phyloP scores from a whole-genome alignment of 495 filamentous ascomycete genomes.

The Eremomyces bilateralis region DNA sequence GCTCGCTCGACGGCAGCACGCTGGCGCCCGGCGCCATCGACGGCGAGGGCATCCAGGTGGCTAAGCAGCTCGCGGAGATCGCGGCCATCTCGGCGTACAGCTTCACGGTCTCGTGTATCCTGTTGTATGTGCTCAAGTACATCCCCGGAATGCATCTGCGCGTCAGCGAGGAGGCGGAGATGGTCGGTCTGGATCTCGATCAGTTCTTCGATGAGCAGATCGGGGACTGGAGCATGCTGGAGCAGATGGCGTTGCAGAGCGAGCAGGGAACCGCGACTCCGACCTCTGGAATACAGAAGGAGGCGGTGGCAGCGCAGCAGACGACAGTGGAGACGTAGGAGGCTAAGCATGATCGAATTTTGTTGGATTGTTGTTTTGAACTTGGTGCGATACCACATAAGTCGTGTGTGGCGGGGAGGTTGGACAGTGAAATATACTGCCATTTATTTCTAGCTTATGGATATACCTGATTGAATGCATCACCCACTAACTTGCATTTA shows the following conservation, averaged over 20 bases:
- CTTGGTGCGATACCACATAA: too few relatives aligned
- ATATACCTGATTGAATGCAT: too few relatives aligned
- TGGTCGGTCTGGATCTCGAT: slow-evolving; percentile 31
- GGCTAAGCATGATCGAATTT: too few relatives aligned
- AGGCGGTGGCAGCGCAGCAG: too few relatives aligned
- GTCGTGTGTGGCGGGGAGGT: too few relatives aligned
- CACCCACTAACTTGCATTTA: too few relatives aligned
- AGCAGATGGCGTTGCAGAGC: slow-evolving; percentile 4
- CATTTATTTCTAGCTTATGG: too few relatives aligned
- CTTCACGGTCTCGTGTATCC: slow-evolving; percentile 29
- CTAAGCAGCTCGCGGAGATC: slow-evolving; percentile 36
- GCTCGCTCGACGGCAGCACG: slow-evolving; percentile 25
- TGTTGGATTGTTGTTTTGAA: too few relatives aligned
- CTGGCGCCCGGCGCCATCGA: slow-evolving; percentile 30
- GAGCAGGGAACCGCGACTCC: too few relatives aligned
- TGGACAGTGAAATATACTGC: too few relatives aligned
- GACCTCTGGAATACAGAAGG: too few relatives aligned
- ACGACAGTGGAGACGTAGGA: too few relatives aligned
- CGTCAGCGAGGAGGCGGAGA: slow-evolving; percentile 32
- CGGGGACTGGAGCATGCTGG: slow-evolving; percentile 19
- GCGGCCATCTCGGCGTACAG: slow-evolving; percentile 32
- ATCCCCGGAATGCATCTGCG: slow-evolving; percentile 36
- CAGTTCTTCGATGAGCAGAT: slow-evolving; percentile 41
- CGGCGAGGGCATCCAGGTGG: slow-evolving; percentile 35
- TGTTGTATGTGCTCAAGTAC: slow-evolving; percentile 33